Conservation (phyloP, 2,329 filamentous ascomycete species). For the Botrytis cinerea region DNA sequence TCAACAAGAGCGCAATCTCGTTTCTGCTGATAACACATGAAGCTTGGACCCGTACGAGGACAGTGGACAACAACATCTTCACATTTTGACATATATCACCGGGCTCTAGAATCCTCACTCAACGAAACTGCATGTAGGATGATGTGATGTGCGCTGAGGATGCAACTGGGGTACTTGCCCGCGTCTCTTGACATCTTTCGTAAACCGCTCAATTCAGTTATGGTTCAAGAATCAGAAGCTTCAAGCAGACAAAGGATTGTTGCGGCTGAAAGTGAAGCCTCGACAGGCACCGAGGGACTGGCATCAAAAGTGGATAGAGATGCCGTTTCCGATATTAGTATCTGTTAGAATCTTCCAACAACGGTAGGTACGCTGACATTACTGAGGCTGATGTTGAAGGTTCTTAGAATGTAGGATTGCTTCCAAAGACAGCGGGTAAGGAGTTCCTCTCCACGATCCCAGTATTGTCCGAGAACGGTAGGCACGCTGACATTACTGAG, state of each 20-base stretch:
- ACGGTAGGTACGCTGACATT: neutral
- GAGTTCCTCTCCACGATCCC: neutral
- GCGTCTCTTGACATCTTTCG: neutral
- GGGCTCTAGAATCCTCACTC: constrained; percentile 6
- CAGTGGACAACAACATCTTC: neutral
- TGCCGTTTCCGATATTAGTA: neutral
- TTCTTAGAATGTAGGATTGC: neutral
- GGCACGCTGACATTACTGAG: neutral
- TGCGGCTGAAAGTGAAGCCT: neutral
- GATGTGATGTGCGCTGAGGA: constrained; percentile 8
- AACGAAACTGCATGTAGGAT: neutral
- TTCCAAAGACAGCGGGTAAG: neutral
- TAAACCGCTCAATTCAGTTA: neutral
- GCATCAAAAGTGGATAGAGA: neutral
- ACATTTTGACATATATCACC: constrained; percentile 1
- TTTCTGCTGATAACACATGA: constrained; percentile 17
- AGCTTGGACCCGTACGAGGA: constrained; percentile 16
- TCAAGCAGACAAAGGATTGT: neutral
- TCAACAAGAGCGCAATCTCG: constrained; percentile 14
- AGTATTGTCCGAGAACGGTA: neutral
- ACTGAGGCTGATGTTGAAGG: constrained; percentile 6
- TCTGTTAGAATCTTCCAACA: neutral
- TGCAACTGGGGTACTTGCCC: neutral
- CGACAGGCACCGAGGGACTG: neutral
- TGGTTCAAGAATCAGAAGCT: neutral